Evolutionary conservation across 805 yeast species (phyloP), one percentile per base, ranked within the genome.

Genomic region (Pichia cephalocereana): DNA sequence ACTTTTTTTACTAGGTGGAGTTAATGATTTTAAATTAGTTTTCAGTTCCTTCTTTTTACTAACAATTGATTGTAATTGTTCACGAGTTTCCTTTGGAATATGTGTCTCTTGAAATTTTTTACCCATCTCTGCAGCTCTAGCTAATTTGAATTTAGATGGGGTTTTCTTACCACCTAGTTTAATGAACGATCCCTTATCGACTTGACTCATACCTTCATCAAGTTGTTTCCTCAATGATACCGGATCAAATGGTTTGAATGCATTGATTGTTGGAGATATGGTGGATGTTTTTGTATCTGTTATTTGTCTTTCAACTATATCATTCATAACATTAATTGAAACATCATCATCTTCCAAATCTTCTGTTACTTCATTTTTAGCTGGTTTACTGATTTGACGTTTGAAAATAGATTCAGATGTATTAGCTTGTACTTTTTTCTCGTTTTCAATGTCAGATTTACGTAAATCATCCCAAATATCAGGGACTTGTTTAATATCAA

Each of bases 401-500:
- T 54, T 47, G 57, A 59, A 44, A 53, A 51, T 38, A 52, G 50
- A 43, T 46, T 50, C 51, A 42, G 46, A 49, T 36, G 48, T 46
- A 41, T 41, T 23, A 10, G 46, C 11, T 15, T 38, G 38, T n/a
- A 41, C 18, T 36, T 40, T 45, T 12, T 30, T 38, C 23, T 42
- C 45, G 34, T 52, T 52, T 41, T 58, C 61, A 23, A 41, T 41
- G 40, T 57, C 60, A 0, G 63, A 51, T 62, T 71, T 52, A 44
- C 60, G 50, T 51, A 77, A 56, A 37, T 70, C 70, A 31, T 70
- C 71, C 57, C 82, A 77, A 3, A 79, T 68, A 53, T 79, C 76
- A 44, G 77, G 83, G 43, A 83, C 70, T 48, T 79, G 80, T 52
- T 80, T 81, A 11, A 83, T 74, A 41, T 80, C 76, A 32, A 80